Evolutionary conservation across 176 grass and related monocot genomes (phyloP).

Genomic region (Oryza coarctata): DNA sequence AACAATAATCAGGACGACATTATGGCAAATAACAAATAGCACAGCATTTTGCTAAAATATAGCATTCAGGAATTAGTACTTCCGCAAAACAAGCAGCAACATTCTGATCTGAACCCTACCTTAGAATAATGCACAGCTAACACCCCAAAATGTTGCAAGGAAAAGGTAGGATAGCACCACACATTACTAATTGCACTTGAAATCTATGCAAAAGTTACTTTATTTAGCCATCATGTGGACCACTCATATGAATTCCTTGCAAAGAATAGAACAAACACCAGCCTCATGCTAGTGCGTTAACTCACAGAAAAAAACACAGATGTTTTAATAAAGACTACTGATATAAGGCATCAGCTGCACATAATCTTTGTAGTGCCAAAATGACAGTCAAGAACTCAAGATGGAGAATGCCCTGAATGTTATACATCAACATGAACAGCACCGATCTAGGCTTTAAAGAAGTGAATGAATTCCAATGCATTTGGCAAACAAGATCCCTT

Average conservation of each 20-base stretch:
- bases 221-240: background rate
- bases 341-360: background rate
- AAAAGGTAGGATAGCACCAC: background rate
- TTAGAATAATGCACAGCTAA: background rate
- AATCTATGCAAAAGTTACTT: slow-evolving; percentile 19
- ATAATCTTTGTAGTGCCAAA: background rate
- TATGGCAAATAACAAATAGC: background rate
- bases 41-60: background rate
- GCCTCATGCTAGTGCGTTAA: background rate
- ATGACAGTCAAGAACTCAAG: background rate
- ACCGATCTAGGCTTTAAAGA: background rate
- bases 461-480: background rate
- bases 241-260: background rate
- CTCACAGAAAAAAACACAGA: background rate
- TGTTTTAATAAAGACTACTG: background rate
- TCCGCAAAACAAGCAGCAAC: background rate
- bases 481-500: background rate
- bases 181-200: background rate
- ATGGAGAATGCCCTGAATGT: background rate
- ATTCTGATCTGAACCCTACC: background rate
- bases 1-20: background rate
- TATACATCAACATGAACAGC: background rate
- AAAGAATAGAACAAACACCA: background rate
- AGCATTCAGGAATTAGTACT: background rate
- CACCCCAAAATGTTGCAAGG: background rate